Percentiles rank a stretch among this genome's conserved stretches.
These are phyloP conservation scores for Ceriops zippeliana DNA, from an alignment of 345 rosid genomes.

Conservation along the genomic window DNA sequence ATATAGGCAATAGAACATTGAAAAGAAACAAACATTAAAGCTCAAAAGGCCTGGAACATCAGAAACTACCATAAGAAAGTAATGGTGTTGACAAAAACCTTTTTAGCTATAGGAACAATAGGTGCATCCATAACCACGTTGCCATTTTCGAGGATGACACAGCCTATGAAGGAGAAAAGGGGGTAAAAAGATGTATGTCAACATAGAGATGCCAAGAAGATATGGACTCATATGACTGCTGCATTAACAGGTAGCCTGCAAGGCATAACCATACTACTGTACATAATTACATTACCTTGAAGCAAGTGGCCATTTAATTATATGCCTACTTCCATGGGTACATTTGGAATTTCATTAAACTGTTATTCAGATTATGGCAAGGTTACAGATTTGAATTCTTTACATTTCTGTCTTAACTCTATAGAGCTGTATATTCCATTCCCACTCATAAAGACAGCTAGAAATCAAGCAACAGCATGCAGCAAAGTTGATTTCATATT, in stretches of 20 bases:
- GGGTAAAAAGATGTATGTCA: not conserved
- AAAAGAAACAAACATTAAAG: not conserved
- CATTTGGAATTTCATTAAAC: not conserved
- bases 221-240: not conserved
- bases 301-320: not conserved
- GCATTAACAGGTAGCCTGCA: too few relatives aligned
- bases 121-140: constrained; percentile 37
- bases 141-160: constrained; percentile 34
- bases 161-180: constrained; percentile 37
- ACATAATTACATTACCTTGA: not conserved
- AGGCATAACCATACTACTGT: not conserved
- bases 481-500: too few relatives aligned
- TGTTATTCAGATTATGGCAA: too few relatives aligned
- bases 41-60: not conserved
- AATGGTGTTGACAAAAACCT: constrained; percentile 44
- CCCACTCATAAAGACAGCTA: too few relatives aligned
- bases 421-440: too few relatives aligned
- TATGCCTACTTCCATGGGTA: not conserved
- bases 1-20: not conserved
- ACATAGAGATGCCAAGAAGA: not conserved
- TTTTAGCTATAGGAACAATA: constrained; percentile 37
- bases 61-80: not conserved
- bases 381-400: too few relatives aligned
- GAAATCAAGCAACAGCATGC: too few relatives aligned
- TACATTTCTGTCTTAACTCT: too few relatives aligned